Percentiles rank a stretch among this genome's conserved stretches.
These are phyloP conservation scores for Cyanophora paradoxa DNA, from an alignment of 78 protist species.

Conservation along the genomic window DNA sequence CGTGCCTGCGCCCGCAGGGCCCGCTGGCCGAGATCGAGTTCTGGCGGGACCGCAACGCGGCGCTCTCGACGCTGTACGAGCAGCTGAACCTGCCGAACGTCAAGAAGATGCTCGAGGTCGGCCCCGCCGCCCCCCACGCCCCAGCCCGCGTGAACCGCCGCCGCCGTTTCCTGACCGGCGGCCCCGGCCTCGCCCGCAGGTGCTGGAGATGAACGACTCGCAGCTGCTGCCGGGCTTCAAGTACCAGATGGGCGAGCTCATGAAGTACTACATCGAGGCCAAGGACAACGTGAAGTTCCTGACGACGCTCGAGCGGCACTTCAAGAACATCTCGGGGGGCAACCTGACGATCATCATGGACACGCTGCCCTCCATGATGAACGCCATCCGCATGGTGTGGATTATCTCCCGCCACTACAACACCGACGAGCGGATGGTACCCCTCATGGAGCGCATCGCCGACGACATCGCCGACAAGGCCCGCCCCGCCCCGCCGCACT, in stretches of 20 bases:
- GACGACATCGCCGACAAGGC: constrained; percentile 44
- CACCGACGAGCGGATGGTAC: constrained; percentile 68
- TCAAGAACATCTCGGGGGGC: constrained; percentile 50
- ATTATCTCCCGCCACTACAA: constrained; percentile 76
- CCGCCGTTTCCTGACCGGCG: background rate
- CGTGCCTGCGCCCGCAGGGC: no score
- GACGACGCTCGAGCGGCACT: constrained; percentile 84
- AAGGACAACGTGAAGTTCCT: constrained; percentile 86
- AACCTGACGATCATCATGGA: constrained; percentile 39
- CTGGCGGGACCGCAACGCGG: constrained; percentile 56
- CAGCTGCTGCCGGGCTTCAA: constrained; percentile 8
- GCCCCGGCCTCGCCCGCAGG: no score
- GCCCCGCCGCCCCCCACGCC: background rate
- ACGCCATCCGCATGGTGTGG: constrained; percentile 88
- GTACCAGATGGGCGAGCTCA: constrained; percentile 11
- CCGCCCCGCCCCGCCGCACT: no score
- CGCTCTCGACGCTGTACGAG: constrained; percentile 54
- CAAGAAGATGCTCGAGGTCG: constrained; percentile 36
- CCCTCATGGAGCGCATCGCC: constrained; percentile 63
- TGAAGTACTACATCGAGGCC: constrained; percentile 62
- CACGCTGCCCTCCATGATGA: constrained; percentile 69
- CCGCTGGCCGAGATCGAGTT: constrained; percentile 71
- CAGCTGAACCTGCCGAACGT: constrained; percentile 57
- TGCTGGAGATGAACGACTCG: background rate
- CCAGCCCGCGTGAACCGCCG: background rate